phyloP scores from a whole-genome alignment of 78 protist genomes.

The Anaeramoeba ignava region DNA sequence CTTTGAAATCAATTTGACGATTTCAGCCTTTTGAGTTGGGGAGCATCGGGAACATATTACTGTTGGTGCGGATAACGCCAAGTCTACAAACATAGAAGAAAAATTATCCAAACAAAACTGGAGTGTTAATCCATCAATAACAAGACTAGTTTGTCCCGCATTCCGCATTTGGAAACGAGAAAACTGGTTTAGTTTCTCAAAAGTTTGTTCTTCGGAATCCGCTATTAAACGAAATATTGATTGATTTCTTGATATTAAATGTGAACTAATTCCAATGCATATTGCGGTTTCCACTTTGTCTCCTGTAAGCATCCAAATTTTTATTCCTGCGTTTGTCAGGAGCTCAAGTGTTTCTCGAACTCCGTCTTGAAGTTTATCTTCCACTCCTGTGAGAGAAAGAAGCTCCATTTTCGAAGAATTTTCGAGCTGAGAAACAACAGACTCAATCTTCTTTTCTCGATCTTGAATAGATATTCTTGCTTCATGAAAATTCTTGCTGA shows the following conservation, averaged over 20 bases:
- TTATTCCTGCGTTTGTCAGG: conserved; percentile 69
- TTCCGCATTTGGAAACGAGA: not conserved
- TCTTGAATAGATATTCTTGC: too few relatives aligned
- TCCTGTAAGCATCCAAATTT: conserved; percentile 93
- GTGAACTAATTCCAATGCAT: conserved; percentile 68
- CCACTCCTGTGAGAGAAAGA: conserved; percentile 77
- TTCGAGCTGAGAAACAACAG: conserved; percentile 44
- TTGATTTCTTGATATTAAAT: conserved; percentile 48
- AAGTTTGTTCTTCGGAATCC: too few relatives aligned
- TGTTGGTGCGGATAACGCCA: conserved; percentile 60
- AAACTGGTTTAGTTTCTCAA: not conserved
- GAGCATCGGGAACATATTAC: conserved; percentile 83
- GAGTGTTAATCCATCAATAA: conserved; percentile 10
- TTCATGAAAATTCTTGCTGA: too few relatives aligned
- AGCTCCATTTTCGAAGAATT: conserved; percentile 46
- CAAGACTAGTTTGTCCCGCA: not conserved
- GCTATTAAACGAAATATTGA: conserved; percentile 23
- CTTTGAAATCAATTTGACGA: conserved; percentile 53
- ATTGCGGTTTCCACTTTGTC: conserved; percentile 79
- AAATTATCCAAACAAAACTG: conserved; percentile 44
- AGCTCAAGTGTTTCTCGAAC: conserved; percentile 66
- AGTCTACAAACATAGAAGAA: conserved; percentile 40
- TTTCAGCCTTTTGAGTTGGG: conserved; percentile 85
- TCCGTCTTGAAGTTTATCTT: conserved; percentile 55
- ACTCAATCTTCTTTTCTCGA: too few relatives aligned